Evolutionary conservation across 1,284 basidiomycete genomes (phyloP).

Genomic region (Fomitopsis schrenkii): DNA sequence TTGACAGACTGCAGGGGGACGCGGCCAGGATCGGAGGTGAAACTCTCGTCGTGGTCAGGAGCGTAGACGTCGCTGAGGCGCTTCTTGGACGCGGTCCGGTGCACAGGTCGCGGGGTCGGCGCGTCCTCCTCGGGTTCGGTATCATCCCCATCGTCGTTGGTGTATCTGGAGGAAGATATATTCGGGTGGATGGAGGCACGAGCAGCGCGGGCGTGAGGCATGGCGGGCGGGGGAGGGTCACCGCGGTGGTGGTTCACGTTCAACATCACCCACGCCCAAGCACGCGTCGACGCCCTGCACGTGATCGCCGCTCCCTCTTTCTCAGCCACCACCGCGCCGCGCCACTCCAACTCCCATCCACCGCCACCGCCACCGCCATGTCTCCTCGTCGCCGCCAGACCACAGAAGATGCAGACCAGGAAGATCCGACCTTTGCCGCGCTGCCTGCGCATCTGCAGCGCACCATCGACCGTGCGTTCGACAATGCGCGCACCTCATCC

Average conservation of each 20-base stretch:
- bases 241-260: slow-evolving; percentile 14
- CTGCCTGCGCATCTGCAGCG: slow-evolving; percentile 16
- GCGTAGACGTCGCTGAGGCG: slow-evolving; percentile 55
- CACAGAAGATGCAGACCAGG: neutral
- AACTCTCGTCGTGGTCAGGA: slow-evolving; percentile 46
- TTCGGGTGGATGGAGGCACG: slow-evolving; percentile 9
- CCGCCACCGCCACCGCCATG: neutral
- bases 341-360: neutral
- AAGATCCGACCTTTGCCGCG: slow-evolving; percentile 18
- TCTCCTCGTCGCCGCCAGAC: neutral
- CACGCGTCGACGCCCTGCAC: slow-evolving; percentile 21
- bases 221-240: neutral
- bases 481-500: slow-evolving; percentile 8
- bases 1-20: slow-evolving; percentile 54
- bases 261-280: slow-evolving; percentile 18
- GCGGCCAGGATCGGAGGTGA: slow-evolving; percentile 44
- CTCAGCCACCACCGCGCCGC: neutral
- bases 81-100: slow-evolving; percentile 39
- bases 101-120: slow-evolving; percentile 15
- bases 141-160: slow-evolving; percentile 25
- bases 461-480: slow-evolving; percentile 27
- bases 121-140: slow-evolving; percentile 21
- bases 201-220: slow-evolving; percentile 25
- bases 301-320: slow-evolving; percentile 11
- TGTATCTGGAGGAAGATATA: slow-evolving; percentile 10